phyloP scores from a whole-genome alignment of 805 yeast genomes.

The Limtongia smithiae region DNA sequence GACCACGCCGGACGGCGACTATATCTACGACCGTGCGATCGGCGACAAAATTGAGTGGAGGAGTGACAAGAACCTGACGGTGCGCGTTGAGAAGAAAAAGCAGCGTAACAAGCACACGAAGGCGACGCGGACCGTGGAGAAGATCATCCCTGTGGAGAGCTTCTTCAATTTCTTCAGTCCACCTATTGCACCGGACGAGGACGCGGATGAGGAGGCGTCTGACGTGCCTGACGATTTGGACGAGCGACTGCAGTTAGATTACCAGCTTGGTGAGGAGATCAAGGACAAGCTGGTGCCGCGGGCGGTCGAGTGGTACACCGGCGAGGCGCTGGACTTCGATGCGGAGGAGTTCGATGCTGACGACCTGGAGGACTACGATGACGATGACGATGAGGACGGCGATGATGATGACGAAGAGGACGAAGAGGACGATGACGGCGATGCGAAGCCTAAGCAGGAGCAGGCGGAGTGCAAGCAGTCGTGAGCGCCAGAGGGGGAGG shows the following conservation, averaged over 20 bases:
- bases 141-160: constrained; percentile 88
- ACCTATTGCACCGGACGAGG: constrained; percentile 70
- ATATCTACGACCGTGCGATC: constrained; percentile 94
- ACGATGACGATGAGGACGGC: constrained; percentile 55
- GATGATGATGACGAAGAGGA: constrained; percentile 42
- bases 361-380: constrained; percentile 60
- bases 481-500: too few species aligned
- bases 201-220: constrained; percentile 51
- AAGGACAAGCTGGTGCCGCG: constrained; percentile 94
- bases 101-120: constrained; percentile 95
- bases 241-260: constrained; percentile 82
- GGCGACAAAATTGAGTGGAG: constrained; percentile 84
- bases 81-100: constrained; percentile 86
- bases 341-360: constrained; percentile 58
- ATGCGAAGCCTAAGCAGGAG: constrained; percentile 46
- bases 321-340: constrained; percentile 84
- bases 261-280: constrained; percentile 92
- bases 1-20: constrained; percentile 86
- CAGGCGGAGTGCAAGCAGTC: constrained; percentile 61
- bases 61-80: constrained; percentile 79
- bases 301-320: constrained; percentile 98
- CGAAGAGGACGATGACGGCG: constrained; percentile 41
- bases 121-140: constrained; percentile 93
- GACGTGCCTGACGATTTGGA: constrained; percentile 64
- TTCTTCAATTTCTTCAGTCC: constrained; percentile 96